A percentile compares a stretch with the other conserved stretches of the same genome.
Conservation (phyloP, 2,329 filamentous ascomycete species). For the Podosphaera xanthii region DNA sequence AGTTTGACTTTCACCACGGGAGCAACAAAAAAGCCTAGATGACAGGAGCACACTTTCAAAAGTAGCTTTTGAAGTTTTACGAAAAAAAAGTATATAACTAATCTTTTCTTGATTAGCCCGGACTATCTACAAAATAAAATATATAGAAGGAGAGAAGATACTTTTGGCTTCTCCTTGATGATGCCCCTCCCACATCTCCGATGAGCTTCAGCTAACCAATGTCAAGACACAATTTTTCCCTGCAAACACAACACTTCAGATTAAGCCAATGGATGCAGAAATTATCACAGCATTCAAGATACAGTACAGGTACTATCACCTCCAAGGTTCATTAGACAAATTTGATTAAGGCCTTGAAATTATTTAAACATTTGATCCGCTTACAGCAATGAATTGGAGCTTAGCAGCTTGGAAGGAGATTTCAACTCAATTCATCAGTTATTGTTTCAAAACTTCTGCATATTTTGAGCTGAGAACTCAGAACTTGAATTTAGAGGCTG, state of each 20-base stretch:
- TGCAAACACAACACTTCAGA: neutral
- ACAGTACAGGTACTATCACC: neutral
- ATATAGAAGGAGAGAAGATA: neutral
- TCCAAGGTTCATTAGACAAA: neutral
- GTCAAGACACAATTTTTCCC: neutral
- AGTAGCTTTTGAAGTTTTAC: neutral
- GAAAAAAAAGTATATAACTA: neutral
- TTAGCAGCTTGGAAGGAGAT: neutral
- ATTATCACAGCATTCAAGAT: neutral
- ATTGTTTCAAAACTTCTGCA: neutral
- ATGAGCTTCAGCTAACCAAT: neutral
- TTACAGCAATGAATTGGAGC: neutral
- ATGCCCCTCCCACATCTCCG: neutral
- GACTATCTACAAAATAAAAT: neutral
- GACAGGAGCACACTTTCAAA: neutral
- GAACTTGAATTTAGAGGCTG: conserved; percentile 18
- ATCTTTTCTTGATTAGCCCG: neutral
- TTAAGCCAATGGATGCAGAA: neutral
- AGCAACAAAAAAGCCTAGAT: neutral
- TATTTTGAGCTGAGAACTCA: neutral
- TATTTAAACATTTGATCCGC: neutral
- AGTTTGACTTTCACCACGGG: neutral
- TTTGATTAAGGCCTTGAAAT: neutral
- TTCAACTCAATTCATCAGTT: neutral
- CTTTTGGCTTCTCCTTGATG: neutral